Base-by-base conservation (phyloP, 2,329 filamentous ascomycete species). In the Rutstroemia sp. region DNA sequence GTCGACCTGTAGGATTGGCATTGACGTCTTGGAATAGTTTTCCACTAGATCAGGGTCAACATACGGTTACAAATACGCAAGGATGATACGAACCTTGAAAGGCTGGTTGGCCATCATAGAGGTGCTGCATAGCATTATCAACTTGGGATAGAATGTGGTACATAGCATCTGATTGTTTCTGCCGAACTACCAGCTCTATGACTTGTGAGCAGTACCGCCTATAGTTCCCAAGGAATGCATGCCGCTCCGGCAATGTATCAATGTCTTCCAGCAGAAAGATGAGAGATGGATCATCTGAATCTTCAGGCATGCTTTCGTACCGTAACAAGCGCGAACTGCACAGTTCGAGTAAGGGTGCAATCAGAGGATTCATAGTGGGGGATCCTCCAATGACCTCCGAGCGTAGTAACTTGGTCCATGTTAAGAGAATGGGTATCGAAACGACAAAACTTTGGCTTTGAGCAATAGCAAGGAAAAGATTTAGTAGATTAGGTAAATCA, bases 161-260 rank as follows among this genome's bases (percentile, higher is more conserved):
- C 61, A 97, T 84, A 0, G 92, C 92, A 59, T 96, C 92, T 51
- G 88, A 82, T 2, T 92, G 84, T 64, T 89, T 88, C 63, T 88
- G 81, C 62, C 88, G 81, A 21, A 95, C 90, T 60, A 97, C 89
- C 16, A 81, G 81, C 71, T 97, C 92, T 55, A 99, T 90, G 25
- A 96, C 82, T 58, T 89, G 86, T 3, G 86, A 84, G 69, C 91
- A 94, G 67, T 96, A 97, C 58, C 94, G 82, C 40, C 94, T 81
- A 70, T 99, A 99, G 68, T 99, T 97, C 4, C 92, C 91, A 10
- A 97, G 79, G 69, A 99, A 99, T 1, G 91, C 90, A 72, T 99
- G 94, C 23, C 91, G 82, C 69, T 99, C 94, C 0, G 94, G 94
- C 19, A 92, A 77, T 0, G 92, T 97, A 67, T 99, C 94, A 56